These are phyloP conservation scores for Heliosperma pusillum DNA, from an alignment of 148 eudicot species.

Conservation along the genomic window DNA sequence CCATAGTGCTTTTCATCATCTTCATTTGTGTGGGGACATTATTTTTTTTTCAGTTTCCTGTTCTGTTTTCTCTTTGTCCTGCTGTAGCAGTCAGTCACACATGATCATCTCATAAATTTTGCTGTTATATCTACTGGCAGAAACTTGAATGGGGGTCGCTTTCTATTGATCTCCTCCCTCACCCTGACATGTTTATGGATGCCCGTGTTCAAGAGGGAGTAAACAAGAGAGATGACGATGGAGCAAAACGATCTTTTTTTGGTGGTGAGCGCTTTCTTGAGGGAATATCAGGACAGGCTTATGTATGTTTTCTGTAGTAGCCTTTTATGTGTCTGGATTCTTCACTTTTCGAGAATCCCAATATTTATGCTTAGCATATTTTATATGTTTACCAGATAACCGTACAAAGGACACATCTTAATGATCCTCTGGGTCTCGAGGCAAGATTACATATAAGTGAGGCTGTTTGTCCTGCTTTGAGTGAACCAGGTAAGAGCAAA, in stretches of 20 bases:
- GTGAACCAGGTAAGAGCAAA: slow-evolving; percentile 77
- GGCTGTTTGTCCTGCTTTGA: slow-evolving; percentile 94
- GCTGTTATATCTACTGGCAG: slow-evolving; percentile 37
- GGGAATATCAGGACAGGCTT: slow-evolving; percentile 94
- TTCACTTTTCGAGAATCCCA: slow-evolving; percentile 7
- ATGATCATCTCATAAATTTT: slow-evolving; percentile 3
- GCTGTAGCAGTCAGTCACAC: neutral
- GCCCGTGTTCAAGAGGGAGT: slow-evolving; percentile 52
- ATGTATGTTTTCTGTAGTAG: slow-evolving; percentile 46
- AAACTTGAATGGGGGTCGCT: slow-evolving; percentile 95
- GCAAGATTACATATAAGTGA: slow-evolving; percentile 80
- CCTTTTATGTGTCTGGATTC: slow-evolving; percentile 9
- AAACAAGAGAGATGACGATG: slow-evolving; percentile 80
- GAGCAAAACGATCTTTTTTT: slow-evolving; percentile 88
- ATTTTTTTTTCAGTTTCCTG: neutral
- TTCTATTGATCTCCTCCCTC: slow-evolving; percentile 93
- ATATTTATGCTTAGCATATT: slow-evolving; percentile 4
- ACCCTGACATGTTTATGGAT: slow-evolving; percentile 96
- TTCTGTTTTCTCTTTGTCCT: slow-evolving; percentile 5
- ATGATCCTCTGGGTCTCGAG: slow-evolving; percentile 89
- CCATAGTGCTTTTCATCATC: neutral
- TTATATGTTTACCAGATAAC: slow-evolving; percentile 62
- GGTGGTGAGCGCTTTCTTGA: slow-evolving; percentile 97
- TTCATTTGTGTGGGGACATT: neutral
- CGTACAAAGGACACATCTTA: slow-evolving; percentile 78